phyloP scores from a whole-genome alignment of 768 basidiomycete species.

The Auriscalpium vulgare region DNA sequence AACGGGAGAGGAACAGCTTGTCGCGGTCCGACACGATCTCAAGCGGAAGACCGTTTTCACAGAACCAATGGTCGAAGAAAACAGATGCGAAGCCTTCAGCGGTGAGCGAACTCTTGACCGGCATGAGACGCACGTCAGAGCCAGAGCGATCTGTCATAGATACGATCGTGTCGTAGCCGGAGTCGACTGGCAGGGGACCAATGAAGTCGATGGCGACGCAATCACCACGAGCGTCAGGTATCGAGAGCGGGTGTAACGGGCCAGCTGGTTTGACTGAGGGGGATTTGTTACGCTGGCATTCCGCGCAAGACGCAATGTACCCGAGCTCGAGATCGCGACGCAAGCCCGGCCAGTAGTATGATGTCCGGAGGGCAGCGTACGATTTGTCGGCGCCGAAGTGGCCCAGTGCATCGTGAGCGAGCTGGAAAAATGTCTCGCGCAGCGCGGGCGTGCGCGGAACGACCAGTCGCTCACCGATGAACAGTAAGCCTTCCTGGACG shows the following conservation, averaged over 20 bases:
- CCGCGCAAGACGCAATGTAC: conserved; percentile 23
- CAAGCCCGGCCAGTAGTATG: conserved; percentile 21
- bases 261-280: conserved; percentile 10
- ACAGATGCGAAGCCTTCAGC: conserved; percentile 13
- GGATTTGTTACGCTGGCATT: conserved; percentile 7
- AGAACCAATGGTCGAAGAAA: conserved; percentile 25
- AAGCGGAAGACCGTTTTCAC: conserved; percentile 22
- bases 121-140: conserved; percentile 10
- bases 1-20: conserved; percentile 18
- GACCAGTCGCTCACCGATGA: conserved; percentile 14
- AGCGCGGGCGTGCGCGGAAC: conserved; percentile 12
- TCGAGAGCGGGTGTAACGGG: conserved; percentile 18
- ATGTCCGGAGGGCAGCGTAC: neutral
- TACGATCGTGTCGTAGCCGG: conserved; percentile 18
- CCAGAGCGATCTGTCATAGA: conserved; percentile 19
- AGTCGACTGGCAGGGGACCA: conserved; percentile 22
- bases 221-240: conserved; percentile 15
- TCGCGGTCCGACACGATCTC: no score
- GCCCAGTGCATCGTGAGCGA: conserved; percentile 8
- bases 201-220: conserved; percentile 24
- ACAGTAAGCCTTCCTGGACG: conserved; percentile 11
- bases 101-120: neutral
- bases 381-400: conserved; percentile 13
- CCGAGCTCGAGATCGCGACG: conserved; percentile 15
- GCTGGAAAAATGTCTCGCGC: conserved; percentile 1